These are phyloP conservation scores for Colletotrichum nymphaeae DNA, from an alignment of 2,329 filamentous ascomycete species.

Conservation along the genomic window DNA sequence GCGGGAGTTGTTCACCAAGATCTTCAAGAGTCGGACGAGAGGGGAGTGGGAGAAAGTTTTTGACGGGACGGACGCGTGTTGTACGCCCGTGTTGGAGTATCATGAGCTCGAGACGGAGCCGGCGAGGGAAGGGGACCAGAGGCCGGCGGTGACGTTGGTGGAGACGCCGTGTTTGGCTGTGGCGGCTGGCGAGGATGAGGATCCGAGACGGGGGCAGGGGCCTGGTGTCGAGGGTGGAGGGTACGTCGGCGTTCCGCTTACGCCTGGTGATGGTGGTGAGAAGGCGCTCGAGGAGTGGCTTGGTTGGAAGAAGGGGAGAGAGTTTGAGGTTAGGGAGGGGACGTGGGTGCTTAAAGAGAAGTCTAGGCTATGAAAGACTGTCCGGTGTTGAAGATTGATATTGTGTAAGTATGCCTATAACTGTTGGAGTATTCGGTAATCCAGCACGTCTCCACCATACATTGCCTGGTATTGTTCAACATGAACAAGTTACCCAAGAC, in stretches of 20 bases:
- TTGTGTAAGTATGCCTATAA: neutral
- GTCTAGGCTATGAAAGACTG: constrained; percentile 46
- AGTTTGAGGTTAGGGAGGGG: constrained; percentile 76
- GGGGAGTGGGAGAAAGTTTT: constrained; percentile 87
- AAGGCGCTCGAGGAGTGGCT: constrained; percentile 77
- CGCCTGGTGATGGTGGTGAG: constrained; percentile 79
- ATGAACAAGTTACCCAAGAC: neutral
- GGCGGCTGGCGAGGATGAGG: constrained; percentile 54
- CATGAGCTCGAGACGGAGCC: constrained; percentile 70
- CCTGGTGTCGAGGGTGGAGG: constrained; percentile 73
- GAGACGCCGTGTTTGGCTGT: constrained; percentile 77
- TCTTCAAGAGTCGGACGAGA: constrained; percentile 78
- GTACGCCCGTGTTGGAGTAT: constrained; percentile 86
- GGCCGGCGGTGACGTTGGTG: constrained; percentile 76
- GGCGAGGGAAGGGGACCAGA: constrained; percentile 73
- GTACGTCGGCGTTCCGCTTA: constrained; percentile 71
- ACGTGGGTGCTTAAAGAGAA: constrained; percentile 63
- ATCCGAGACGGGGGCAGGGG: constrained; percentile 69
- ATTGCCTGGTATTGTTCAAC: neutral
- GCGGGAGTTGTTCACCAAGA: constrained; percentile 66
- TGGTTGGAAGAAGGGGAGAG: constrained; percentile 78
- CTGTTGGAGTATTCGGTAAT: neutral
- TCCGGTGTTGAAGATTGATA: neutral
- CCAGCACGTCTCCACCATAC: neutral
- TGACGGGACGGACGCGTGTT: constrained; percentile 92